Conservation (phyloP, 768 basidiomycete species). For the Hysterangium stoloniferum region DNA sequence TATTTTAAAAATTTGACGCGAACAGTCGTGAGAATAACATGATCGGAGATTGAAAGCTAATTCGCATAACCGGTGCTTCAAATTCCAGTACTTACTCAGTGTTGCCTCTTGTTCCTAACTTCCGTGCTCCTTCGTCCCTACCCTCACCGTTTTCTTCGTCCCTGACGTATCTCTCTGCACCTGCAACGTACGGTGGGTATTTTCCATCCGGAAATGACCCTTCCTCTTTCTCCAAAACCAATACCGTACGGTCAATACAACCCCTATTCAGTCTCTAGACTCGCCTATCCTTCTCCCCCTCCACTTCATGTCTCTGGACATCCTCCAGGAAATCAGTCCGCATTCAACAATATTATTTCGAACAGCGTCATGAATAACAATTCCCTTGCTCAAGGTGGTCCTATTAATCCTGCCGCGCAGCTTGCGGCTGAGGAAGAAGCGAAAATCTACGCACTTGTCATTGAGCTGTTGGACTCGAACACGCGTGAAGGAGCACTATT, state of each 20-base stretch:
- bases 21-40: no score
- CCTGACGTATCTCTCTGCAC: no score
- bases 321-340: background rate
- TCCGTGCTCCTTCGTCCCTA: no score
- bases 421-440: constrained; percentile 41
- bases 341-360: background rate
- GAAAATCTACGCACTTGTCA: constrained; percentile 88
- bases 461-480: constrained; percentile 74
- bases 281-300: constrained; percentile 9
- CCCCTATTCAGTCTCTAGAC: constrained; percentile 7
- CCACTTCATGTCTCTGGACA: constrained; percentile 2
- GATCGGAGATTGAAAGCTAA: no score
- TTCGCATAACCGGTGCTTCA: no score
- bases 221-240: constrained; percentile 8
- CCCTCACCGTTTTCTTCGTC: no score
- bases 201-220: constrained; percentile 3
- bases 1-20: no score
- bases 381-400: background rate
- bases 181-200: background rate
- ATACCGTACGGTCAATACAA: constrained; percentile 10
- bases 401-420: constrained; percentile 3
- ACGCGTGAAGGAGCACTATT: constrained; percentile 86
- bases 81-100: no score
- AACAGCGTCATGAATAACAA: constrained; percentile 3
- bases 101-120: no score